These are phyloP conservation scores for Tolypocladium endophyticum DNA, from an alignment of 2,329 filamentous ascomycete genomes.

Conservation along the genomic window DNA sequence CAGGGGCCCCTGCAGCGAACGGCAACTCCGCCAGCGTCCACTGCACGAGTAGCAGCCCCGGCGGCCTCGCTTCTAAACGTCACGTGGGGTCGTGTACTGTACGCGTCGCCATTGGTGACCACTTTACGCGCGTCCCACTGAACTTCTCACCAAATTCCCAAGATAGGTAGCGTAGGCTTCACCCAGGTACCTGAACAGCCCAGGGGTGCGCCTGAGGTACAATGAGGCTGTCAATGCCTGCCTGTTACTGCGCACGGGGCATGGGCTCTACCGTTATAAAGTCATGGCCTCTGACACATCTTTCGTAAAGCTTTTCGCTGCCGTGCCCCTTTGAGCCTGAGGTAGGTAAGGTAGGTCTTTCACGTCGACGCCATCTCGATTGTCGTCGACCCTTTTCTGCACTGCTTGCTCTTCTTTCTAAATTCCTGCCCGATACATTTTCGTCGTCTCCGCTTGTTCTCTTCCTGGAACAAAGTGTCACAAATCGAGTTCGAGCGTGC, in stretches of 20 bases:
- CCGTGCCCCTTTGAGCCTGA: neutral
- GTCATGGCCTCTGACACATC: conserved; percentile 7
- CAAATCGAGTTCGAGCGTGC: neutral
- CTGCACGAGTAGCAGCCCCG: conserved; percentile 1
- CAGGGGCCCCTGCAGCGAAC: neutral
- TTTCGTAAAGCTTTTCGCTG: conserved; percentile 7
- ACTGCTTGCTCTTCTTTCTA: neutral
- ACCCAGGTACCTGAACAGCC: neutral
- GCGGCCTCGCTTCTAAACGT: neutral
- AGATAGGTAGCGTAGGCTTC: neutral
- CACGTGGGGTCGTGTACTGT: conserved; percentile 4
- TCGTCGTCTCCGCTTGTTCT: neutral
- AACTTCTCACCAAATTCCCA: conserved; percentile 1
- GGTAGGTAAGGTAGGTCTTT: neutral
- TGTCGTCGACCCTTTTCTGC: neutral
- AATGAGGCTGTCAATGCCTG: neutral
- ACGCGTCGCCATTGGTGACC: neutral
- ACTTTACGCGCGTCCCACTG: conserved; percentile 4
- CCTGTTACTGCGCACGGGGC: neutral
- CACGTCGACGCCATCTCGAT: neutral
- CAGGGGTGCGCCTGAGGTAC: neutral
- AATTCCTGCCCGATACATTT: neutral
- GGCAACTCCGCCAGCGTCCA: neutral
- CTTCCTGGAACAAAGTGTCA: neutral
- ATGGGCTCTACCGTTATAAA: conserved; percentile 8